Conservation (phyloP, 257 asterid species). For the Striga asiatica region DNA sequence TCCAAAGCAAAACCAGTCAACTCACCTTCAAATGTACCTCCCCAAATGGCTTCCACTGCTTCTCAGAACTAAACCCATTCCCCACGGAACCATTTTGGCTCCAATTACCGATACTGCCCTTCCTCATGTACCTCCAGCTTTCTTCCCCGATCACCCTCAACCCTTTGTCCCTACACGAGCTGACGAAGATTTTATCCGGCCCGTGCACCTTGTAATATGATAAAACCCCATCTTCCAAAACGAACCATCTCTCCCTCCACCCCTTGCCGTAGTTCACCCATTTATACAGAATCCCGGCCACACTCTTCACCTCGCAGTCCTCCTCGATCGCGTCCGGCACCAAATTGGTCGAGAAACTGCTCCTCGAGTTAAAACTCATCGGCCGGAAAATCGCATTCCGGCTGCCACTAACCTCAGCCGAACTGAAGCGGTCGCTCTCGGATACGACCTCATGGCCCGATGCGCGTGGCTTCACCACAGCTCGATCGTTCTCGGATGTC, state of each 20-base stretch:
- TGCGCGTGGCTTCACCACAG: constrained; percentile 57
- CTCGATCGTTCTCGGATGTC: constrained; percentile 73
- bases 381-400: constrained; percentile 26
- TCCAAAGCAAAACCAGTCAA: too few relatives aligned
- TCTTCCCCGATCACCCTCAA: constrained; percentile 79
- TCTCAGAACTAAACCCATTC: constrained; percentile 32
- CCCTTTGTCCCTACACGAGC: constrained; percentile 59
- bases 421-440: constrained; percentile 19
- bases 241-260: constrained; percentile 97
- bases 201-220: constrained; percentile 94
- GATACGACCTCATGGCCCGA: constrained; percentile 37
- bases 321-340: constrained; percentile 34
- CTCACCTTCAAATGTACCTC: constrained; percentile 83
- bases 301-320: constrained; percentile 42
- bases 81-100: constrained; percentile 9
- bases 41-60: constrained; percentile 79
- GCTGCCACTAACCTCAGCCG: constrained; percentile 2
- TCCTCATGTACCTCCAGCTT: constrained; percentile 85
- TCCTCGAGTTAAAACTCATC: constrained; percentile 43
- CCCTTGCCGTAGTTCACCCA: constrained; percentile 99
- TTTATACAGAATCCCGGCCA: constrained; percentile 69
- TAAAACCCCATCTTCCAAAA: constrained; percentile 89
- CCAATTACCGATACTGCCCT: constrained; percentile 32
- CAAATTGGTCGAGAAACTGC: constrained; percentile 51
- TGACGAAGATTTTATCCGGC: constrained; percentile 70